These are phyloP conservation scores for Panaeolus cyanescens DNA, from an alignment of 768 basidiomycete genomes.

Conservation along the genomic window DNA sequence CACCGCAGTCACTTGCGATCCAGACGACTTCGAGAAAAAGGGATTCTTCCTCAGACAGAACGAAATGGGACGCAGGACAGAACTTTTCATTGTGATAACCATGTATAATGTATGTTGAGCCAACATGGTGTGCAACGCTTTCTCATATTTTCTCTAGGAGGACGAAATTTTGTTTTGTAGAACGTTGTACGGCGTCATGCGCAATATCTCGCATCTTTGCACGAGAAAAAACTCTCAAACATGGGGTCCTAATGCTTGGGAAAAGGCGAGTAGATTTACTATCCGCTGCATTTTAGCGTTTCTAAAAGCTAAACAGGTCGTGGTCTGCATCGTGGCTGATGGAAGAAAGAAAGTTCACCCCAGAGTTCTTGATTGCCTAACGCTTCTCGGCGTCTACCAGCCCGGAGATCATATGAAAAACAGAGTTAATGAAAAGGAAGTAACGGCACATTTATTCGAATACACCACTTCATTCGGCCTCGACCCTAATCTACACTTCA, in stretches of 20 bases:
- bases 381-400: conserved; percentile 92
- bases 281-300: neutral
- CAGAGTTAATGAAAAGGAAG: conserved; percentile 55
- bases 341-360: conserved; percentile 83
- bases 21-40: conserved; percentile 84
- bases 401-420: conserved; percentile 51
- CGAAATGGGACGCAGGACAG: conserved; percentile 76
- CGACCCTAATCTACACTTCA: conserved; percentile 80
- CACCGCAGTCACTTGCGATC: conserved; percentile 92
- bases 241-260: conserved; percentile 97
- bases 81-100: conserved; percentile 92
- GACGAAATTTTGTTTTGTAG: conserved; percentile 90
- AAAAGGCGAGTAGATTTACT: conserved; percentile 58
- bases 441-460: conserved; percentile 75
- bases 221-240: conserved; percentile 89
- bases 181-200: conserved; percentile 95
- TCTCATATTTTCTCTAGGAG: conserved; percentile 48
- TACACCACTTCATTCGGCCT: conserved; percentile 82
- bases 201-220: conserved; percentile 78
- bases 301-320: conserved; percentile 52
- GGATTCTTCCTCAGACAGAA: conserved; percentile 88
- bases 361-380: conserved; percentile 85
- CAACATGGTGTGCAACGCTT: conserved; percentile 1
- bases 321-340: conserved; percentile 91
- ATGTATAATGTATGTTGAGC: conserved; percentile 83